Base-by-base conservation (phyloP, 2,329 filamentous ascomycete genomes). In the Colletotrichum sp. region DNA sequence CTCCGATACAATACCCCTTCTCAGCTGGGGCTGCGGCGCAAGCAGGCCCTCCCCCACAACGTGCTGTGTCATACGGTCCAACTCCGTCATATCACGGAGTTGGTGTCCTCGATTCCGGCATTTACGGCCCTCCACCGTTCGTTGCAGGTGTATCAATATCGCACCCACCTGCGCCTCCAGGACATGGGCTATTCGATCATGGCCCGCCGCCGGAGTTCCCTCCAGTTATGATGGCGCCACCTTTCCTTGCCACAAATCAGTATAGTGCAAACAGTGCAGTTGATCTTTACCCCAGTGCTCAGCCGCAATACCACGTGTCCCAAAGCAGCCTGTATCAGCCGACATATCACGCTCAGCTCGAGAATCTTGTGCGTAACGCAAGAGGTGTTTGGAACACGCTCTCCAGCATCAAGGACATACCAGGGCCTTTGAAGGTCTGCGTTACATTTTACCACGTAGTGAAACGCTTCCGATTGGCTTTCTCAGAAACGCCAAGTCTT, bases 381-480 rank as follows among this genome's bases (percentile, higher is more conserved):
- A 88, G 90, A 74, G 89, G 91, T 28, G 83, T 93, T 43, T 96
- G 94, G 93, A 89, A 90, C 76, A 84, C 86, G 26, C 89, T 93
- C 4, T 88, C 88, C 9, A 87, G 88, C 5, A 86, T 95, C 77
- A 91, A 91, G 78, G 89, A 92, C 66, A 83, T 95, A 18, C 89
- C 92, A 16, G 89, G 90, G 52, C 90, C 89, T 75, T 87, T 94
- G 62, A 91, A 92, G 78, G 87, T 94, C 18, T 90, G 90, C 75
- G 88, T 92, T 62, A 86, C 94, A 12, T 88, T 96, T 56, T 88
- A 93, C 80, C 91, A 94, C 80, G 84, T 92, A 67, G 87, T 90
- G 71, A 88, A 88, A 70, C 87, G 87, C 43, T 95, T 93, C 80
- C 86, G 88, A 58, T 82, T 88, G 18, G 87, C 87, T 65, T 95